These are phyloP conservation scores for Candida chauliodis DNA, from an alignment of 805 yeast genomes.

Conservation along the genomic window DNA sequence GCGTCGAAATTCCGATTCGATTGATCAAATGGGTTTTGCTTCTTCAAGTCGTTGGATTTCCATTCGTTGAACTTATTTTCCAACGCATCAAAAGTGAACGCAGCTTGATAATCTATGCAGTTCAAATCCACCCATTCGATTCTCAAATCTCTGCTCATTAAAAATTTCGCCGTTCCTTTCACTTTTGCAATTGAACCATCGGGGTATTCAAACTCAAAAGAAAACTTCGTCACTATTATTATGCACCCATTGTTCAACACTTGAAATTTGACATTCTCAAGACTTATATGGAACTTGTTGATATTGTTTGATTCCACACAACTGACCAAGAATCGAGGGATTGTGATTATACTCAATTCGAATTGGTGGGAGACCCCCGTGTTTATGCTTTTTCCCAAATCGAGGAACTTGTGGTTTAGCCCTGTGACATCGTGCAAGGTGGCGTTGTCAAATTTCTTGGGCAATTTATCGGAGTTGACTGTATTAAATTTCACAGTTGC, in stretches of 20 bases:
- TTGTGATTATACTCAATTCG: slow-evolving; percentile 59
- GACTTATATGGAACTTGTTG: slow-evolving; percentile 21
- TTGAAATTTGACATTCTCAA: slow-evolving; percentile 39
- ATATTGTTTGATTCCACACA: slow-evolving; percentile 45
- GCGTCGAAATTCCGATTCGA: slow-evolving; percentile 35
- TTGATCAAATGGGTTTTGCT: slow-evolving; percentile 18
- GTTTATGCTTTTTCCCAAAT: slow-evolving; percentile 26
- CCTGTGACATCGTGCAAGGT: slow-evolving; percentile 8
- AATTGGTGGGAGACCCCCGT: slow-evolving; percentile 35
- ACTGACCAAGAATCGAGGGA: slow-evolving; percentile 60
- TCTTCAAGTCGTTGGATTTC: slow-evolving; percentile 10
- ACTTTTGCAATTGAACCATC: slow-evolving; percentile 72
- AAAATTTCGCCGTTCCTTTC: slow-evolving; percentile 57
- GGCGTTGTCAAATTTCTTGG: slow-evolving; percentile 2
- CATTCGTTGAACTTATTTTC: slow-evolving; percentile 24
- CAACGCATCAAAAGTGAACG: slow-evolving; percentile 21
- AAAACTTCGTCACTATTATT: slow-evolving; percentile 27
- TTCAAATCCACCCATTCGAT: slow-evolving; percentile 73
- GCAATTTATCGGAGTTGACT: slow-evolving; percentile 2
- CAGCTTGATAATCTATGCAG: slow-evolving; percentile 23
- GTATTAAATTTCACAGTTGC: slow-evolving; percentile 26
- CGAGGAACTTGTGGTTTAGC: slow-evolving; percentile 7
- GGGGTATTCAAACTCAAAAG: slow-evolving; percentile 39
- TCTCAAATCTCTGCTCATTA: slow-evolving; percentile 57
- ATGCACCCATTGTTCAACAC: slow-evolving; percentile 39